These are phyloP conservation scores for Fagopyrum tataricum DNA, from an alignment of 148 eudicot genomes.

Conservation along the genomic window DNA sequence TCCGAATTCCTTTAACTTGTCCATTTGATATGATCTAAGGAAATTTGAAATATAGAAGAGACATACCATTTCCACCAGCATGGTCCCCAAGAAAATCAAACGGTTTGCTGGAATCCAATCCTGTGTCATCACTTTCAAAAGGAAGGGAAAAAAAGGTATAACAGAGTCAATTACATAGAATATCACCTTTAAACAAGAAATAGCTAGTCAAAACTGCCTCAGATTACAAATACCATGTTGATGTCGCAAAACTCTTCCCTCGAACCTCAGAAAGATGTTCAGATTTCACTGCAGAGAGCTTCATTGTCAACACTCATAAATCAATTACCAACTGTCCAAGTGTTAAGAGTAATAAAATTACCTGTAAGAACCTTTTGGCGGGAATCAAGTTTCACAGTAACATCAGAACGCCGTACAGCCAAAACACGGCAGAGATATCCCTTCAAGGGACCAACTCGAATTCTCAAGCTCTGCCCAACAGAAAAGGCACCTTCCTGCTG, in stretches of 20 bases:
- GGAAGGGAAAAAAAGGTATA: conserved; percentile 12
- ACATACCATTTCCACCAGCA: conserved; percentile 45
- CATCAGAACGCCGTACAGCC: conserved; percentile 75
- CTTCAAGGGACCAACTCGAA: conserved; percentile 89
- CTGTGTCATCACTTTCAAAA: conserved; percentile 50
- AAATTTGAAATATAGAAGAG: not conserved
- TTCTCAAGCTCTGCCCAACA: conserved; percentile 84
- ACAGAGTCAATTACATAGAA: conserved; percentile 10
- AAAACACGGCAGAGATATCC: conserved; percentile 87
- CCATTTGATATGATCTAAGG: too few species aligned
- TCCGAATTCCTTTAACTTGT: too few species aligned
- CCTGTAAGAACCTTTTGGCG: conserved; percentile 92
- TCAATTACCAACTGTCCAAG: not conserved
- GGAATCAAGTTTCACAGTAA: conserved; percentile 93
- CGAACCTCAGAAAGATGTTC: conserved; percentile 93
- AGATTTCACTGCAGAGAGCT: conserved; percentile 52
- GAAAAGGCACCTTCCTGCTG: conserved; percentile 50
- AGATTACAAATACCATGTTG: conserved; percentile 39
- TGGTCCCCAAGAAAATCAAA: conserved; percentile 76
- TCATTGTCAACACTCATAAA: not conserved
- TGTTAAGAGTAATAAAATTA: conserved; percentile 14
- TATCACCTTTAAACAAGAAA: conserved; percentile 11
- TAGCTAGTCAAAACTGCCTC: conserved; percentile 29
- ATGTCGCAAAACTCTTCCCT: conserved; percentile 48
- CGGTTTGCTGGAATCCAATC: conserved; percentile 45